These are phyloP conservation scores for Haplosporangium sp. DNA, from an alignment of 371 early-diverging fungal genomes.

Conservation along the genomic window DNA sequence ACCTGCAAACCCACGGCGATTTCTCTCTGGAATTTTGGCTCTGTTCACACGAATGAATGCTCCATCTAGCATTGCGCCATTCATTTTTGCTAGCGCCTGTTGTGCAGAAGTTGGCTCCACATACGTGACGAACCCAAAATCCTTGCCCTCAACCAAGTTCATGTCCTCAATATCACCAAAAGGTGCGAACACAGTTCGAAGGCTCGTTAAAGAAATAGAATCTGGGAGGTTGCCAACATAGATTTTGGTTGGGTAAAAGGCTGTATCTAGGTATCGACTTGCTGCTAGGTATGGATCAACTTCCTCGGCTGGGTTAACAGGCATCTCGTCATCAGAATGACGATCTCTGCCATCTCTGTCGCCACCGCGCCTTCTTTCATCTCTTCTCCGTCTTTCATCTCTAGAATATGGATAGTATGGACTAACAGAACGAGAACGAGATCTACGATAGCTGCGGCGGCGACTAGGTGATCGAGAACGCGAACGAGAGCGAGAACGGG, in stretches of 20 bases:
- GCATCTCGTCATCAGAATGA: slow-evolving; percentile 29
- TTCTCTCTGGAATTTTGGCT: slow-evolving; percentile 71
- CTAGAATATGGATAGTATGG: slow-evolving; percentile 29
- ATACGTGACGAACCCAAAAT: slow-evolving; percentile 69
- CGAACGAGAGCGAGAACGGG: slow-evolving; percentile 37
- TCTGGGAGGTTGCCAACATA: slow-evolving; percentile 66
- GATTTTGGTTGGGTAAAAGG: slow-evolving; percentile 67
- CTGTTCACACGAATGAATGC: slow-evolving; percentile 68
- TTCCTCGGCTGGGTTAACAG: slow-evolving; percentile 19
- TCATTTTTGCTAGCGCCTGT: slow-evolving; percentile 63
- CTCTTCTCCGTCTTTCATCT: slow-evolving; percentile 14
- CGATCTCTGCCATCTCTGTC: slow-evolving; percentile 31
- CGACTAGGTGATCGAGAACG: slow-evolving; percentile 20
- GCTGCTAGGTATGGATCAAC: slow-evolving; percentile 61
- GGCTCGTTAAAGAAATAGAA: slow-evolving; percentile 51
- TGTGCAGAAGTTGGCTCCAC: slow-evolving; percentile 61
- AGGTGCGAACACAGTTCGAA: slow-evolving; percentile 61
- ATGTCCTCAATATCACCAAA: slow-evolving; percentile 66
- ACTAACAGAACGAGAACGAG: slow-evolving; percentile 42
- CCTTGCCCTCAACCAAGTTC: slow-evolving; percentile 69
- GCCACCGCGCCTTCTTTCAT: slow-evolving; percentile 20
- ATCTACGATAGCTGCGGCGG: slow-evolving; percentile 31
- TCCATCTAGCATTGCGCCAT: slow-evolving; percentile 61
- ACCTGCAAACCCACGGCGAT: slow-evolving; percentile 70
- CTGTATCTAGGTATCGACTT: slow-evolving; percentile 69